Conservation (phyloP, 257 asterid species). For the Gynochthodes officinalis region DNA sequence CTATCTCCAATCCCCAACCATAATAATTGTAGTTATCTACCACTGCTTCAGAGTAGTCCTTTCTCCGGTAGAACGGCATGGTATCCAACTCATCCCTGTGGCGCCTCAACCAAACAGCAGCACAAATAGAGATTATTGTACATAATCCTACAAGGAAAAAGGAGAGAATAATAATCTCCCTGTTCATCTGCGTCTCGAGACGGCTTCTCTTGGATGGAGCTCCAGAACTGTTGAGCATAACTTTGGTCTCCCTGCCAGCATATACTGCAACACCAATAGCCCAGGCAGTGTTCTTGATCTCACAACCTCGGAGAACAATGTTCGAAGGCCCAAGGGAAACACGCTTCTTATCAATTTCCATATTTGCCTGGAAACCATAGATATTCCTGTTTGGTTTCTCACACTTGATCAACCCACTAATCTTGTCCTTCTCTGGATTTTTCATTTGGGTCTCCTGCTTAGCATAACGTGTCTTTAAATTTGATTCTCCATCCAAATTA, state of each 20-base stretch:
- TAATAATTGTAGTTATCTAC: constrained; percentile 63
- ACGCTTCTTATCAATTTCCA: constrained; percentile 84
- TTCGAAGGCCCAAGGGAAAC: constrained; percentile 96
- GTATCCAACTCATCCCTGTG: constrained; percentile 61
- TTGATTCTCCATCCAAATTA: constrained; percentile 96
- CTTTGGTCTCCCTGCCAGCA: constrained; percentile 92
- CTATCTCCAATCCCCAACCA: constrained; percentile 88
- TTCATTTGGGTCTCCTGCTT: constrained; percentile 89
- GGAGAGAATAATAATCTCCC: constrained; percentile 78
- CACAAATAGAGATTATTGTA: constrained; percentile 52
- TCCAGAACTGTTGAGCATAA: constrained; percentile 96
- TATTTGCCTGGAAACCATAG: constrained; percentile 85
- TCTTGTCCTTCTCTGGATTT: constrained; percentile 34
- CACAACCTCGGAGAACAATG: constrained; percentile 91
- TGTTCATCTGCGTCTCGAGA: constrained; percentile 85
- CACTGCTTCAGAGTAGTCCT: constrained; percentile 51
- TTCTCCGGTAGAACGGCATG: constrained; percentile 74
- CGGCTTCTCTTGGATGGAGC: constrained; percentile 95
- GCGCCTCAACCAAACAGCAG: constrained; percentile 82
- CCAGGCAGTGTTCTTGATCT: constrained; percentile 92
- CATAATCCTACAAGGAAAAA: constrained; percentile 64
- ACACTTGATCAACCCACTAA: constrained; percentile 74
- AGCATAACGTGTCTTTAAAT: constrained; percentile 91
- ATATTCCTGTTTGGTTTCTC: constrained; percentile 96
- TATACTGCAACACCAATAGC: constrained; percentile 83